Evolutionary conservation across 1,284 basidiomycete genomes (phyloP), one percentile per base, ranked within the genome.

Genomic region (Microbotryum violaceum): DNA sequence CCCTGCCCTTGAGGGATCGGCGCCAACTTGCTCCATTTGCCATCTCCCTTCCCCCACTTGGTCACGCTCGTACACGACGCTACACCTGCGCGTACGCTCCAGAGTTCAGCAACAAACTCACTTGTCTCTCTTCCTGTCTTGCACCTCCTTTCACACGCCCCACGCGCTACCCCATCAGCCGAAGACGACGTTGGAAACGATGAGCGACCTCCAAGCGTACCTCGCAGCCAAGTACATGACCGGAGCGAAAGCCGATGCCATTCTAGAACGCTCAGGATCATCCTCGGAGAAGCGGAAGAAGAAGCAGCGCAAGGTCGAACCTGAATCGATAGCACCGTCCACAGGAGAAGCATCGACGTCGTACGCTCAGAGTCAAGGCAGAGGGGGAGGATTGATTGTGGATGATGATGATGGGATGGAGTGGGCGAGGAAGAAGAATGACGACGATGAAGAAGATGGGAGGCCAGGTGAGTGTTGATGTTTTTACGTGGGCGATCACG

Each of bases 201-300:
- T 77, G 75, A 67, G 71, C 45, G 75, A 78, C 63, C 73, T 81
- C 37, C 78, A 80, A 71, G 75, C 78, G 9, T 81, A 81, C 70
- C 71, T 81, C 12, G 80, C 80, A 2, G 68, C 76, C 37, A 79
- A 79, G 57, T 98, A 98, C 77, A 96, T 97, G 89, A 88, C 92
- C 7, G 94, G 94, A 0, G 86, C 90, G 0, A 98, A 97, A 74
- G 92, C 93, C 4, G 94, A 97, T 70, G 92, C 91, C 18, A 97
- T 98, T 67, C 82, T 97, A 5, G 79, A 90, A 4, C 82, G 83
- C 53, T 76, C 81, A 0, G 81, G 79, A 2, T 80, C 81, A n/a
- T 14, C 21, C 16, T 37, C 8, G 25, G 46, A 31, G 20, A 54
- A 58, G 55, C 81, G 79, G 73, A 89, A 77, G 71, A 78, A 77